phyloP scores from a whole-genome alignment of 257 asterid species.

The Fraxinus quadrangulata region DNA sequence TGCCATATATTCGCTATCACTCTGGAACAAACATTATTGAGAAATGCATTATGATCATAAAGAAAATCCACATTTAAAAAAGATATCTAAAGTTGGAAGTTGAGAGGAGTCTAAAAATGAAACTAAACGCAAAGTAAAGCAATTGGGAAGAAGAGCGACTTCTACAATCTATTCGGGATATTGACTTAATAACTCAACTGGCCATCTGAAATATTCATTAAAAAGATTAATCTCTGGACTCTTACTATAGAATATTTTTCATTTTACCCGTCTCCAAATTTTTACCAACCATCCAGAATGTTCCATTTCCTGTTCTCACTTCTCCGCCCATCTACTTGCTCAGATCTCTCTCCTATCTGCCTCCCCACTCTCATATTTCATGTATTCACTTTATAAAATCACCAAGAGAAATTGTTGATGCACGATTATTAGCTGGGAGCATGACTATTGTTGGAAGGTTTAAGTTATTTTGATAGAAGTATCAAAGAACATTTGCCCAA shows the following conservation, averaged over 20 bases:
- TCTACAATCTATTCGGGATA: slow-evolving; percentile 10
- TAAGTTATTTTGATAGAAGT: not conserved
- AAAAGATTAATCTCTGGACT: slow-evolving; percentile 1
- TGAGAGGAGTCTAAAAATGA: not conserved
- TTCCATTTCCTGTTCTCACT: not conserved
- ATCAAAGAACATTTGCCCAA: not conserved
- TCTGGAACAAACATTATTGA: slow-evolving; percentile 46
- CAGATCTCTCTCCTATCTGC: not conserved
- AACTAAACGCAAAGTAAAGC: slow-evolving; percentile 2
- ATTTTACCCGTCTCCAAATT: not conserved
- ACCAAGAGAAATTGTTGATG: not conserved
- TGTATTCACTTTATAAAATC: slow-evolving; percentile 2
- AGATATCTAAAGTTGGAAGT: not conserved
- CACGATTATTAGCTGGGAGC: not conserved
- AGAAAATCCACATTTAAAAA: slow-evolving; percentile 3
- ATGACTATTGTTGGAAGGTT: not conserved
- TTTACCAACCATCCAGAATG: not conserved
- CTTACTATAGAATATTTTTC: not conserved
- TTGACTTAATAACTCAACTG: slow-evolving; percentile 7
- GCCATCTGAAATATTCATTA: slow-evolving; percentile 13
- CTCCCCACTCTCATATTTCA: slow-evolving; percentile 3
- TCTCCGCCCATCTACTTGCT: not conserved
- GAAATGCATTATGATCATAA: slow-evolving; percentile 14
- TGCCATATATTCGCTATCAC: slow-evolving; percentile 99
- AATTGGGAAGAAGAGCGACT: slow-evolving; percentile 3